phyloP scores from a whole-genome alignment of 2,329 filamentous ascomycete species.

The Clarireedia hainanense region DNA sequence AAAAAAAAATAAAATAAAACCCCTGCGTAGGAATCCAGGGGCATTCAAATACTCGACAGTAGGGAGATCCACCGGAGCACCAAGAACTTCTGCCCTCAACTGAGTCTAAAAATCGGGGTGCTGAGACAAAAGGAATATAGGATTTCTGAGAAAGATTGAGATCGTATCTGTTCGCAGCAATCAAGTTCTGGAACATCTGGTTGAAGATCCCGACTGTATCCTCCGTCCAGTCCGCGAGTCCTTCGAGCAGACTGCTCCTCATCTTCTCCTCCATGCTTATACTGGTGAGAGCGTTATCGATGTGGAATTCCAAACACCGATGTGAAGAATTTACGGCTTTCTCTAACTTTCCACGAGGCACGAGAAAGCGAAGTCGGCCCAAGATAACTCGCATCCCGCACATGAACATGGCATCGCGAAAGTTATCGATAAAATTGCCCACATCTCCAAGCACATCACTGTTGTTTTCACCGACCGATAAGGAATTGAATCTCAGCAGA shows the following conservation, averaged over 20 bases:
- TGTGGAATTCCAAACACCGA: background rate
- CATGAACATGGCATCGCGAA: background rate
- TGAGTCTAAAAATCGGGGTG: background rate
- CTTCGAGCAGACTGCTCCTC: background rate
- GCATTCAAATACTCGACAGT: background rate
- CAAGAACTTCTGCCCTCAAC: background rate
- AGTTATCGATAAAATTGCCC: background rate
- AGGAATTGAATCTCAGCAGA: background rate
- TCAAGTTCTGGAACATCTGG: background rate
- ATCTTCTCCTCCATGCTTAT: background rate
- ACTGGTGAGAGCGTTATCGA: background rate
- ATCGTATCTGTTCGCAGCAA: background rate
- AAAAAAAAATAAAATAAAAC: background rate
- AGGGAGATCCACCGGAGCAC: background rate
- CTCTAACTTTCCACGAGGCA: background rate
- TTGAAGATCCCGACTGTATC: background rate
- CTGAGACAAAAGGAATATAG: background rate
- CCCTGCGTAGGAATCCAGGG: background rate
- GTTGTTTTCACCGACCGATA: background rate
- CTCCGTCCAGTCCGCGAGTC: background rate
- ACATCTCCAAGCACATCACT: background rate
- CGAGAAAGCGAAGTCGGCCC: background rate
- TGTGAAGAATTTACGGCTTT: background rate
- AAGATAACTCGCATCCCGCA: background rate
- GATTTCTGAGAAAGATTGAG: background rate